phyloP scores from a whole-genome alignment of 2,329 filamentous ascomycete genomes.

The Mycosphaerella sp. region DNA sequence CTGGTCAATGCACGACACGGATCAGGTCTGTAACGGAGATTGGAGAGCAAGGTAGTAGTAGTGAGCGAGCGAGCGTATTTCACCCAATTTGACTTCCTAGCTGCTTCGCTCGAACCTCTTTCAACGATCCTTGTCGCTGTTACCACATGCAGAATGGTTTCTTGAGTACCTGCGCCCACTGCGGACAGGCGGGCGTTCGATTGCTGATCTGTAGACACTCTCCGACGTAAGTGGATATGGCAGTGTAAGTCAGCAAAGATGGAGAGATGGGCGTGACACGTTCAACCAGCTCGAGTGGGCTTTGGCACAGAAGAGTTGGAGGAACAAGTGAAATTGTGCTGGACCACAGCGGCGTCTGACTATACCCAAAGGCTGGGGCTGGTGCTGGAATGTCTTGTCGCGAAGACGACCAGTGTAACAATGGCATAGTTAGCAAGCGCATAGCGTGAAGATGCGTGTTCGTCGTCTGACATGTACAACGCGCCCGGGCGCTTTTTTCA shows the following conservation, averaged over 20 bases:
- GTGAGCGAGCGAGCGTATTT: constrained; percentile 15
- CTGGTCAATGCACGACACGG: constrained; percentile 24
- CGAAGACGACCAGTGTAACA: constrained; percentile 29
- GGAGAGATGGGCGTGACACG: constrained; percentile 18
- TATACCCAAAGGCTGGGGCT: constrained; percentile 13
- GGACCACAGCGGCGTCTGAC: constrained; percentile 21
- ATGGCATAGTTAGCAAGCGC: constrained; percentile 18
- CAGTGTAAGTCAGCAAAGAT: constrained; percentile 19
- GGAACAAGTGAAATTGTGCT: constrained; percentile 9
- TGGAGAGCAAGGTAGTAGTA: constrained; percentile 11
- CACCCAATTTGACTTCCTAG: constrained; percentile 23
- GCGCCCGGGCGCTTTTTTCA: neutral
- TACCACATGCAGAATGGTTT: constrained; percentile 16
- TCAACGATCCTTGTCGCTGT: constrained; percentile 21
- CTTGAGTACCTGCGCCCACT: constrained; percentile 21
- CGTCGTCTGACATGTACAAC: constrained; percentile 17
- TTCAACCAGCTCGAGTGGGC: constrained; percentile 11
- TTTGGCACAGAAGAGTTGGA: constrained; percentile 11
- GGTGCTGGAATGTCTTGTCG: constrained; percentile 25
- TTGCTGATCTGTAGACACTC: constrained; percentile 18
- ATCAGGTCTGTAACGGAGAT: constrained; percentile 14
- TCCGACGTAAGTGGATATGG: constrained; percentile 21
- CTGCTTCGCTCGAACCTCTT: constrained; percentile 13
- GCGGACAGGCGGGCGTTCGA: constrained; percentile 15
- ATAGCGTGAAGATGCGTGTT: constrained; percentile 1